Percentiles rank a stretch among this genome's conserved stretches.
Conservation (phyloP, 176 grass and related monocot genomes). For the Eleusine indica region DNA sequence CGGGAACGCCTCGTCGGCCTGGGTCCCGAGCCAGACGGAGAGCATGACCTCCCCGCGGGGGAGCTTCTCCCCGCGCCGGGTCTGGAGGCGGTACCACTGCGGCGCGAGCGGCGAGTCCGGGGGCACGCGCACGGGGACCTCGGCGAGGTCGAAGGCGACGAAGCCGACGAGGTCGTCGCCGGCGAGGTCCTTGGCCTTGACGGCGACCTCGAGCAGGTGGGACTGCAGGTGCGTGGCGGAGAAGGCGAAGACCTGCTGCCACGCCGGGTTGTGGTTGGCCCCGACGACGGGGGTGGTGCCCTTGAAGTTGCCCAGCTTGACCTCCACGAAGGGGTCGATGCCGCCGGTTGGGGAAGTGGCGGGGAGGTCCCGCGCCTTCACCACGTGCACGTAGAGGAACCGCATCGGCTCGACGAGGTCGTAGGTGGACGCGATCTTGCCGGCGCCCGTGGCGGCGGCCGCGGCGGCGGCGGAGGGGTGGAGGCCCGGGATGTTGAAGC, state of each 20-base stretch:
- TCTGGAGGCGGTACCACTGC: constrained; percentile 87
- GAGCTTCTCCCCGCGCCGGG: constrained; percentile 67
- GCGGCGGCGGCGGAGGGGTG: constrained; percentile 40
- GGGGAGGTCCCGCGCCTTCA: constrained; percentile 89
- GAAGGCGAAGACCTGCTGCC: constrained; percentile 95
- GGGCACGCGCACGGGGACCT: constrained; percentile 80
- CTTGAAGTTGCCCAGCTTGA: constrained; percentile 95
- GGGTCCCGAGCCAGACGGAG: constrained; percentile 94
- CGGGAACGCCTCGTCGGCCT: constrained; percentile 94
- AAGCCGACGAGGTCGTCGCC: constrained; percentile 82
- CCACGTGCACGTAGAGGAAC: constrained; percentile 88
- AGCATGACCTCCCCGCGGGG: constrained; percentile 84
- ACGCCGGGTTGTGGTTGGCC: constrained; percentile 57
- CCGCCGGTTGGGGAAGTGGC: constrained; percentile 59
- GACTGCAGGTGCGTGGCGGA: constrained; percentile 68
- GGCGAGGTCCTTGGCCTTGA: constrained; percentile 76
- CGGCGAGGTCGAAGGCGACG: constrained; percentile 67
- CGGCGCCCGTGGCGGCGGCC: constrained; percentile 9
- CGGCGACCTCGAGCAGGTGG: constrained; percentile 66
- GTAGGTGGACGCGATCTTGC: constrained; percentile 92
- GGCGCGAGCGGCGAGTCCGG: constrained; percentile 90
- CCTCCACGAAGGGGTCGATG: constrained; percentile 87
- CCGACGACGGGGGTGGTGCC: constrained; percentile 49
- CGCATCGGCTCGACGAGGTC: constrained; percentile 92
- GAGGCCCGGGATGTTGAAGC: constrained; percentile 66